These are phyloP conservation scores for Lachnellula occidentalis DNA, from an alignment of 2,329 filamentous ascomycete species.

Conservation along the genomic window DNA sequence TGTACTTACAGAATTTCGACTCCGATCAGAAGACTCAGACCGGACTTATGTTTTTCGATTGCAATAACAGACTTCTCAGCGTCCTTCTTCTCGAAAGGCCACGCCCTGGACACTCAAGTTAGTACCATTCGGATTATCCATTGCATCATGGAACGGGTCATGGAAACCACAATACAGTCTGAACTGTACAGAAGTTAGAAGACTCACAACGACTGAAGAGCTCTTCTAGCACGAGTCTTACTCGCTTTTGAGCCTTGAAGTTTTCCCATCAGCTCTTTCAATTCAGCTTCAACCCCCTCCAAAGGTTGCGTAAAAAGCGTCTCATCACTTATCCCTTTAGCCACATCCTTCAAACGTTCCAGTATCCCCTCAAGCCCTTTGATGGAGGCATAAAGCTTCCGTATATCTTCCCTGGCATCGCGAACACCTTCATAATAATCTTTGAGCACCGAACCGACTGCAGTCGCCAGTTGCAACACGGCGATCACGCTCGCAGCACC, in stretches of 20 bases:
- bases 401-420: slow-evolving; percentile 15
- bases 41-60: slow-evolving; percentile 6
- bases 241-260: too few species aligned
- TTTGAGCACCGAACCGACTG: slow-evolving; percentile 6
- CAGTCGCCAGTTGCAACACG: slow-evolving; percentile 9
- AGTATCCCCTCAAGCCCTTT: slow-evolving; percentile 8
- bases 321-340: background rate
- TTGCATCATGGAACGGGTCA: too few species aligned
- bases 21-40: background rate
- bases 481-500: slow-evolving; percentile 10
- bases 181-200: too few species aligned
- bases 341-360: background rate
- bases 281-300: background rate
- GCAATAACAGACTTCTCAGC: slow-evolving; percentile 15
- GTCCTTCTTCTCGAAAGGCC: slow-evolving; percentile 21
- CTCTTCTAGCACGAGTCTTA: too few species aligned
- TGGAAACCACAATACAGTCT: too few species aligned
- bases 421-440: slow-evolving; percentile 13
- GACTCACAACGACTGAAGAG: too few species aligned
- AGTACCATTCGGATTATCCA: too few species aligned
- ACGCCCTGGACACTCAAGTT: slow-evolving; percentile 1
- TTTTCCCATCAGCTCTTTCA: background rate
- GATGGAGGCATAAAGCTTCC: slow-evolving; percentile 9
- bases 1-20: background rate
- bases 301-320: background rate